phyloP scores from a whole-genome alignment of 1,284 basidiomycete species.

The Irpex sp. region DNA sequence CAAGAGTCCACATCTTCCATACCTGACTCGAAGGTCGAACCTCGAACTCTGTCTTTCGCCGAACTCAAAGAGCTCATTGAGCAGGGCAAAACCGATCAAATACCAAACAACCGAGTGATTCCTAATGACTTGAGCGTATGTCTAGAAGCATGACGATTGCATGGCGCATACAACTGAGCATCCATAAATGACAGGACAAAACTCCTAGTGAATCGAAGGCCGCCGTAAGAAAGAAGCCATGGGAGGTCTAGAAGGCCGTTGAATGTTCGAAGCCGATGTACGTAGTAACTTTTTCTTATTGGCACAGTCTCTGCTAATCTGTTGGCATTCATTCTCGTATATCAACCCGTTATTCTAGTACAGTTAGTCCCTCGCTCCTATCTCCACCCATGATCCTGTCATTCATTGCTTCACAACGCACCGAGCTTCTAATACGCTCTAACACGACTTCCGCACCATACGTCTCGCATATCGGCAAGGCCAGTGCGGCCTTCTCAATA shows the following conservation, averaged over 20 bases:
- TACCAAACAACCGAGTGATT: slow-evolving; percentile 74
- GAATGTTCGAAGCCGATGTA: not conserved
- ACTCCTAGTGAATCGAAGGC: slow-evolving; percentile 52
- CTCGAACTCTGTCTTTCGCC: slow-evolving; percentile 52
- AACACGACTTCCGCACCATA: slow-evolving; percentile 14
- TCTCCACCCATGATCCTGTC: slow-evolving; percentile 57
- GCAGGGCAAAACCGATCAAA: slow-evolving; percentile 63
- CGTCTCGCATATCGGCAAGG: slow-evolving; percentile 4
- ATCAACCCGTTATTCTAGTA: slow-evolving; percentile 21
- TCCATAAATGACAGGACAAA: slow-evolving; percentile 35
- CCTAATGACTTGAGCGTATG: slow-evolving; percentile 60
- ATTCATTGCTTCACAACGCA: slow-evolving; percentile 47
- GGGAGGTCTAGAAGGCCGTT: slow-evolving; percentile 37
- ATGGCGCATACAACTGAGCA: slow-evolving; percentile 4
- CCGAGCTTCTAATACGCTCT: slow-evolving; percentile 34
- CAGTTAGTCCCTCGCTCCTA: slow-evolving; percentile 34
- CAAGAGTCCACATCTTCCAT: not conserved
- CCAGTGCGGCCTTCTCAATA: slow-evolving; percentile 32
- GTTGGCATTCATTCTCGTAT: not conserved
- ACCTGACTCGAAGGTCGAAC: slow-evolving; percentile 19
- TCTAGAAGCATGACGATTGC: slow-evolving; percentile 6
- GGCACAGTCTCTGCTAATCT: not conserved
- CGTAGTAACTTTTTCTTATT: not conserved
- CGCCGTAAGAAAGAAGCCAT: slow-evolving; percentile 53
- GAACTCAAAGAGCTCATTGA: slow-evolving; percentile 70